These are phyloP conservation scores for Cystobasidium pallidum DNA, from an alignment of 1,284 basidiomycete species.

Conservation along the genomic window DNA sequence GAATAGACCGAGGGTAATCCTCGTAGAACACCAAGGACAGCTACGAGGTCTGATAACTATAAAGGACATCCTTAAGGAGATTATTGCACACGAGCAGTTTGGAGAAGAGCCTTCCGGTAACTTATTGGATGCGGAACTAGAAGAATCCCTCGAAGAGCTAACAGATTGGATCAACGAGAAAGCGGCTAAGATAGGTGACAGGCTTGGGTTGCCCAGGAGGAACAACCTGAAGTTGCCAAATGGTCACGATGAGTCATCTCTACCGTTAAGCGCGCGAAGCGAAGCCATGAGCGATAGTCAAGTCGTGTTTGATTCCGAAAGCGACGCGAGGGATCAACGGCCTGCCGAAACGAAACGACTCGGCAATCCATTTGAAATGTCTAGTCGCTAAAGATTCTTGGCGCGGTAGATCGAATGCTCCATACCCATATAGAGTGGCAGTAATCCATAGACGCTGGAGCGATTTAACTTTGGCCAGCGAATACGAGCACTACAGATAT, in stretches of 20 bases:
- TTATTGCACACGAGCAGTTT: conserved; percentile 48
- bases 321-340: not conserved
- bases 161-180: conserved; percentile 48
- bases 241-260: conserved; percentile 2
- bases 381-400: not conserved
- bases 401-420: not conserved
- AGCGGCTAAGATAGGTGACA: conserved; percentile 23
- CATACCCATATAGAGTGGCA: not conserved
- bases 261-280: conserved; percentile 25
- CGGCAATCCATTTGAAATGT: conserved; percentile 42
- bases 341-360: conserved; percentile 5
- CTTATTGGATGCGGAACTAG: conserved; percentile 50
- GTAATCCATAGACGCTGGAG: no score
- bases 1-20: conserved; percentile 83
- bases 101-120: conserved; percentile 36
- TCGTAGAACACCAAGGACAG: conserved; percentile 82
- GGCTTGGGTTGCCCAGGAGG: conserved; percentile 20
- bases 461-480: no score
- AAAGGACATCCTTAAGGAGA: conserved; percentile 77
- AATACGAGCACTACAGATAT: not conserved
- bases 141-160: conserved; percentile 53
- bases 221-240: conserved; percentile 1
- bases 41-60: conserved; percentile 89
- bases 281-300: not conserved
- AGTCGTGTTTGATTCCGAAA: not conserved